Evolutionary conservation across 345 rosid species (phyloP).

Genomic region (Mallotus nudiflorus): DNA sequence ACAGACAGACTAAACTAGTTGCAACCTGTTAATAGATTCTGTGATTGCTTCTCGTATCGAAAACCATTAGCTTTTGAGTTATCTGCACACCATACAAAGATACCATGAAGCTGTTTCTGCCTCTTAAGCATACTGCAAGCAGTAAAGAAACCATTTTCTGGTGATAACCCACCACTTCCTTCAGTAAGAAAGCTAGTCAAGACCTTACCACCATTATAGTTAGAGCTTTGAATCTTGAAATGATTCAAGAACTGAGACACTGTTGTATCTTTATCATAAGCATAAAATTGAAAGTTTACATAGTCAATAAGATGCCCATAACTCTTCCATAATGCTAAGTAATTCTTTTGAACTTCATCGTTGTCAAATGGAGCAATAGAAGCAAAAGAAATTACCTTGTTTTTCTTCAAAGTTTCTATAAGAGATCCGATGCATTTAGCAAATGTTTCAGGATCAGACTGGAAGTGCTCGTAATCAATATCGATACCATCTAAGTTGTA

Average conservation of each 20-base stretch:
- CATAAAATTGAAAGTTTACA: constrained; percentile 62
- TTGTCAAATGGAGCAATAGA: constrained; percentile 16
- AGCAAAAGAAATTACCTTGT: constrained; percentile 9
- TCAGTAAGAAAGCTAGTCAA: constrained; percentile 2
- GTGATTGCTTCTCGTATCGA: neutral
- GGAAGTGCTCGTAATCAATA: constrained; percentile 16
- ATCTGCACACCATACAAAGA: constrained; percentile 13
- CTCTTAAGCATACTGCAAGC: neutral
- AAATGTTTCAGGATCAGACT: constrained; percentile 4
- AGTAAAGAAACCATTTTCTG: constrained; percentile 7
- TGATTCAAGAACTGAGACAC: constrained; percentile 41
- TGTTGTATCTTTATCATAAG: constrained; percentile 43
- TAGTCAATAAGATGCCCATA: constrained; percentile 60
- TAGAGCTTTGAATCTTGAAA: constrained; percentile 36
- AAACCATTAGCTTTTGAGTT: constrained; percentile 5
- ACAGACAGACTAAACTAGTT: neutral
- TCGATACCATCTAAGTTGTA: constrained; percentile 12
- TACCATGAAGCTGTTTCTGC: constrained; percentile 8
- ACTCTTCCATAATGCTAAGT: constrained; percentile 26
- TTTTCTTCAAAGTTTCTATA: constrained; percentile 7
- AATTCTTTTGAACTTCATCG: constrained; percentile 11
- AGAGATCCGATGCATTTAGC: constrained; percentile 8
- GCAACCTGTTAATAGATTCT: neutral
- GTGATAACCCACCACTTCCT: neutral
- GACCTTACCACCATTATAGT: constrained; percentile 46